phyloP scores from a whole-genome alignment of 2,329 filamentous ascomycete species.

The Drechslerella dactyloides region DNA sequence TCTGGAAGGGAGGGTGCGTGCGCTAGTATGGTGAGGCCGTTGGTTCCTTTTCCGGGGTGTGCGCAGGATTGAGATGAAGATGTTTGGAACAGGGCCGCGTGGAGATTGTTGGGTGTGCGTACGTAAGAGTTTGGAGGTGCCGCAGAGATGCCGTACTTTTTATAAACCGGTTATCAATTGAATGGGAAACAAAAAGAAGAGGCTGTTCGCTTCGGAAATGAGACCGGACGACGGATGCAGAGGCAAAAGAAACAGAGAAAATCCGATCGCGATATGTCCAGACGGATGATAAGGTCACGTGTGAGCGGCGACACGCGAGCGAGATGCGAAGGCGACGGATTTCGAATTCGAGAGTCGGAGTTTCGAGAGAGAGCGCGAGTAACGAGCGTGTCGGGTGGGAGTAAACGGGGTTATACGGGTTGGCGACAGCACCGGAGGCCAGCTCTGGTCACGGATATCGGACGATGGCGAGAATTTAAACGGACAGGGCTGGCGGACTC shows the following conservation, averaged over 20 bases:
- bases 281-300: neutral
- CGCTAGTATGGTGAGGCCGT: too few relatives aligned
- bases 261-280: slow-evolving; percentile 4
- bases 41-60: neutral
- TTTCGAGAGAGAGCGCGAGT: neutral
- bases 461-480: slow-evolving; percentile 2
- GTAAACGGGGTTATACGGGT: too few relatives aligned
- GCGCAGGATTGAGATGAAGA: neutral
- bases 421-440: slow-evolving; percentile 24
- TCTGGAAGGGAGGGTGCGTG: neutral
- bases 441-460: slow-evolving; percentile 27
- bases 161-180: neutral
- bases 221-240: neutral
- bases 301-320: slow-evolving; percentile 1
- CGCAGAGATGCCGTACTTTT: neutral
- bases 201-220: neutral
- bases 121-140: neutral
- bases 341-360: neutral
- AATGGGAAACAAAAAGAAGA: neutral
- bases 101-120: neutral
- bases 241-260: neutral
- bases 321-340: neutral
- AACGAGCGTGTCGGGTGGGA: neutral
- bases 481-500: slow-evolving; percentile 1
- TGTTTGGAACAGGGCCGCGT: neutral